Evolutionary conservation across 306 rosid genomes (phyloP), one percentile per base, ranked within the genome.

Genomic region (Neltuma alba): DNA sequence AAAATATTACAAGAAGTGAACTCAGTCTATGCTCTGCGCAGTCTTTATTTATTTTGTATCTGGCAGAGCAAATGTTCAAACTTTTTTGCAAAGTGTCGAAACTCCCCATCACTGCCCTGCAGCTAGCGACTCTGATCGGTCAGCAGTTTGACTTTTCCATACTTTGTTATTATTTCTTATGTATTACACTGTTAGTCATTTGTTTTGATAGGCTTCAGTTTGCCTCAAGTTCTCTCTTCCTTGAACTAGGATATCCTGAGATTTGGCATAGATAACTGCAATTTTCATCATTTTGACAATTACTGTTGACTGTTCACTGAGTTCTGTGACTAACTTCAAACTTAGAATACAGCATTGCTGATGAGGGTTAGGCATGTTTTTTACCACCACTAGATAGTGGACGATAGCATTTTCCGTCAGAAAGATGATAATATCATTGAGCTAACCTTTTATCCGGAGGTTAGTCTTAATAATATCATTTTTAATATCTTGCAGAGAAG

Each of bases 401-500:
- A 71, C 38, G 45, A 40, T 21, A 44, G 75, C 13, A 8, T 47
- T 33, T 33, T 33, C 2, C 4, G 36, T 33, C 36, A 33, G 36
- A 33, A 33, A 33, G 36, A 33, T 5, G 36, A 33, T 33, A 33
- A 2, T 33, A 33, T 33, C 36, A 33, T 72, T 74, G 55, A 52
- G 68, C 36, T 64, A 66, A 12, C 64, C 74, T 64, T 58, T 48
- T 9, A 30, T 38, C 27, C 45, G 37, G 48, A 70, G 76, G 34
- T 60, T 80, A 21, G 48, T 84, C 72, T 52, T 57, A 55, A 73
- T 12, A 14, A 13, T 27, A 30, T 72, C 40, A 27, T 68, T 78
- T 57, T 77, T 67, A 45, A 23, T 44, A 10, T 62, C 74, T 82
- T 86, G 57, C 95, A 94, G 99, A 91, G 97, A 86, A 87, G 91